These are phyloP conservation scores for Chlorella ohadii DNA, from an alignment of 139 green algal genomes.

Conservation along the genomic window DNA sequence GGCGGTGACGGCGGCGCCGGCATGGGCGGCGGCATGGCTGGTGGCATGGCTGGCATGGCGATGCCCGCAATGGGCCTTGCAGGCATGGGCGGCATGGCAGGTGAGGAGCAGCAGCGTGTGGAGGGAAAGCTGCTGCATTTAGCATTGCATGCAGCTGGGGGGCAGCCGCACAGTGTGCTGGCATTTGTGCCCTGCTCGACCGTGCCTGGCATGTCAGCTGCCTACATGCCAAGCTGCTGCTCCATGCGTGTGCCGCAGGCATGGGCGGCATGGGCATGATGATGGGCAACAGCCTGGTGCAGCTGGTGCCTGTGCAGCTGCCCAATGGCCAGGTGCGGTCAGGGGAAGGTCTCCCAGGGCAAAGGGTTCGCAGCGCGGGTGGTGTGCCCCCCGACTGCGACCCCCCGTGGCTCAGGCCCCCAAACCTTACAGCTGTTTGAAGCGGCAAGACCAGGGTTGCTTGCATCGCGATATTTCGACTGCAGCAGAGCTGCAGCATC, in stretches of 20 bases:
- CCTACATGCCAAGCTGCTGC: too few species aligned
- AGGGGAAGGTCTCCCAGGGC: background rate
- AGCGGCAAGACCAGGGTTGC: too few species aligned
- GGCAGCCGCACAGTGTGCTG: too few species aligned
- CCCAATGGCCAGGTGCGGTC: constrained; percentile 56
- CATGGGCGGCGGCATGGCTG: background rate
- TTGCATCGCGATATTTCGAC: too few species aligned
- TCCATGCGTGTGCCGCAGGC: background rate
- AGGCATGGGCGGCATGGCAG: background rate
- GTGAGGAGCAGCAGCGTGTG: too few species aligned
- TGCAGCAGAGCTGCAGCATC: too few species aligned
- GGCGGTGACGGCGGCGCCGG: background rate
- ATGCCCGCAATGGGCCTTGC: background rate
- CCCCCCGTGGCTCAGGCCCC: too few species aligned
- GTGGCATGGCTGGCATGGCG: background rate
- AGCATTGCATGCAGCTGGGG: too few species aligned
- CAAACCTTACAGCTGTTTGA: too few species aligned
- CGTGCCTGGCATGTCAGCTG: background rate
- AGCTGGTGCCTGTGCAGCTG: constrained; percentile 64
- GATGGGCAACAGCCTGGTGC: constrained; percentile 37
- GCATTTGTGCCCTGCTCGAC: too few species aligned
- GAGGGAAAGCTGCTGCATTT: too few species aligned
- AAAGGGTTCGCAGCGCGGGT: background rate
- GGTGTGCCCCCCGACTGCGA: too few species aligned
- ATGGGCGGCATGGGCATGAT: constrained; percentile 24